These are phyloP conservation scores for Chaetomiaceae sp. DNA, from an alignment of 2,329 filamentous ascomycete species.

Conservation along the genomic window DNA sequence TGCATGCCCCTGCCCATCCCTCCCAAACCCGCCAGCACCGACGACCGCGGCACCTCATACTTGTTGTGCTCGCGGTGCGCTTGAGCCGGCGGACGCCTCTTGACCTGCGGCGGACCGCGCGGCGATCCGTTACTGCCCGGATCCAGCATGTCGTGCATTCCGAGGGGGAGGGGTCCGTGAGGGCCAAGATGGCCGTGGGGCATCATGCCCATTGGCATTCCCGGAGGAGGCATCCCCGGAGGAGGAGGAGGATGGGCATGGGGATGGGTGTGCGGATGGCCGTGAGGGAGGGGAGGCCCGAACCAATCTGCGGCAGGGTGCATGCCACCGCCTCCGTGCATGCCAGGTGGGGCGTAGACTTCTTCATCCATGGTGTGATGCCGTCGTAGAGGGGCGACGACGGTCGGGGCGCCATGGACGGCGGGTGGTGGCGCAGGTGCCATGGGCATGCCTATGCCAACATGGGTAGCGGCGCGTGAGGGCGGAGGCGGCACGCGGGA, in stretches of 20 bases:
- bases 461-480: conserved; percentile 22
- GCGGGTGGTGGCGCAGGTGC: conserved; percentile 32
- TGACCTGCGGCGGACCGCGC: conserved; percentile 21
- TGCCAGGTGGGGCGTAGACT: conserved; percentile 27
- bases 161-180: neutral
- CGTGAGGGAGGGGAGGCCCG: conserved; percentile 8
- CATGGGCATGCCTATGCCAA: conserved; percentile 31
- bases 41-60: conserved; percentile 33
- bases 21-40: conserved; percentile 45
- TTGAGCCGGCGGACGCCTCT: conserved; percentile 20
- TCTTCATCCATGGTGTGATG: conserved; percentile 43
- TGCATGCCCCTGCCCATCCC: conserved; percentile 43
- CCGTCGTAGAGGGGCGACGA: conserved; percentile 31
- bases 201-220: conserved; percentile 8
- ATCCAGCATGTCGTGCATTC: neutral
- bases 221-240: neutral
- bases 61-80: conserved; percentile 23
- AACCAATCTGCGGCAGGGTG: conserved; percentile 15
- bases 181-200: neutral
- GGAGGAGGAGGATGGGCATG: conserved; percentile 3
- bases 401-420: conserved; percentile 24
- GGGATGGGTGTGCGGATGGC: conserved; percentile 8
- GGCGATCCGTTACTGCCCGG: conserved; percentile 10
- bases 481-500: conserved; percentile 15
- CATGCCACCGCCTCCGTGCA: conserved; percentile 28